Conservation (phyloP, 306 rosid genomes). For the Cercis canadensis region DNA sequence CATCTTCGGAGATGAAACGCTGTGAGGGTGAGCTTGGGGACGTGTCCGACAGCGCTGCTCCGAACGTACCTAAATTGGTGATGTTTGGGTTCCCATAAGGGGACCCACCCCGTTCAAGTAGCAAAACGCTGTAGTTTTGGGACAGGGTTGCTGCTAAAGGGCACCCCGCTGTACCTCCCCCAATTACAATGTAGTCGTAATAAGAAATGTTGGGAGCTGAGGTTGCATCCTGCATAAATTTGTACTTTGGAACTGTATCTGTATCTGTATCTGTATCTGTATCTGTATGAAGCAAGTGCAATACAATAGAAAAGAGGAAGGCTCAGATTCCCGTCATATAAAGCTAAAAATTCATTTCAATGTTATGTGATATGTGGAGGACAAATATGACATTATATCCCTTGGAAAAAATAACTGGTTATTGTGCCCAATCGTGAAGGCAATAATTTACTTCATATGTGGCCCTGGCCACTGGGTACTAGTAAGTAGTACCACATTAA, state of each 20-base stretch:
- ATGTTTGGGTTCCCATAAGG: slow-evolving; percentile 81
- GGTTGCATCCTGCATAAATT: slow-evolving; percentile 62
- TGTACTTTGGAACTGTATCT: slow-evolving; percentile 51
- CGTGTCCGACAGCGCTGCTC: slow-evolving; percentile 61
- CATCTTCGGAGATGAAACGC: slow-evolving; percentile 80
- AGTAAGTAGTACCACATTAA: too few relatives aligned
- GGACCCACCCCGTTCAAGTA: slow-evolving; percentile 79
- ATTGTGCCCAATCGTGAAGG: too few relatives aligned
- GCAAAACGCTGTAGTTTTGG: slow-evolving; percentile 66
- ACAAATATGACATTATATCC: too few relatives aligned
- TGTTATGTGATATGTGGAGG: too few relatives aligned
- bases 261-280: slow-evolving; percentile 26
- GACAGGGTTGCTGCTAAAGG: slow-evolving; percentile 85
- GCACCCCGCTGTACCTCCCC: slow-evolving; percentile 88
- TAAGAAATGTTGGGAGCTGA: slow-evolving; percentile 52
- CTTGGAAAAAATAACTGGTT: too few relatives aligned
- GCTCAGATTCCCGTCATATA: neutral
- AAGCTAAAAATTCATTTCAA: too few relatives aligned
- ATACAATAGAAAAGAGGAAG: neutral
- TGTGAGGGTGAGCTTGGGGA: slow-evolving; percentile 78
- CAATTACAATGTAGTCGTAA: slow-evolving; percentile 80
- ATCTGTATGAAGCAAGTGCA: too few relatives aligned
- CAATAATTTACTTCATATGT: too few relatives aligned
- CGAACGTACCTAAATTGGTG: slow-evolving; percentile 60
- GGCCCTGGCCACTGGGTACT: too few relatives aligned